Conservation (phyloP, 495 filamentous ascomycete genomes). For the Trichoderma gamsii region DNA sequence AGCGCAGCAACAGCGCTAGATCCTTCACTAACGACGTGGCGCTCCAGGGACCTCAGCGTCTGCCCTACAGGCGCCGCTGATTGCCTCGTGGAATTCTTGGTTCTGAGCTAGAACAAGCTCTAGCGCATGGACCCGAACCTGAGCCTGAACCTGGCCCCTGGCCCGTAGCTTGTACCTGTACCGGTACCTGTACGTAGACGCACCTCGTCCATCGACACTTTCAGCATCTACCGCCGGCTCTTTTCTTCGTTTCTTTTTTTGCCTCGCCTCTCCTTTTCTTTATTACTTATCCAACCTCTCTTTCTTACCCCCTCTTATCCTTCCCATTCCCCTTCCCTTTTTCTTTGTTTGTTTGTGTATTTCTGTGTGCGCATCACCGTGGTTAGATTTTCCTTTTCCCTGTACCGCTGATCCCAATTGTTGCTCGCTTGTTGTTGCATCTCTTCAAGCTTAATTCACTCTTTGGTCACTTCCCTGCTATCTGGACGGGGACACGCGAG, state of each 20-base stretch:
- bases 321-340: background rate
- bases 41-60: background rate
- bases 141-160: background rate
- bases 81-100: conserved; percentile 3
- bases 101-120: background rate
- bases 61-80: conserved; percentile 1
- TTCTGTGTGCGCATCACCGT: background rate
- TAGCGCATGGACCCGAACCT: background rate
- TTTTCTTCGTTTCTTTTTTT: background rate
- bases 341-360: background rate
- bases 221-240: background rate
- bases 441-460: background rate
- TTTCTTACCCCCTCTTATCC: background rate
- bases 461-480: background rate
- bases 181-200: background rate
- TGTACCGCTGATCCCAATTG: background rate
- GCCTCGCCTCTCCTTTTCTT: background rate
- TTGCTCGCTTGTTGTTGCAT: background rate
- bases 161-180: background rate
- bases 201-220: background rate
- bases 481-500: background rate
- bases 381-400: background rate
- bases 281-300: background rate
- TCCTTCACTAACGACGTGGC: too few relatives aligned
- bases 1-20: too few relatives aligned